Evolutionary conservation across 495 filamentous ascomycete genomes (phyloP).

Genomic region (Aspergillus panamensis): DNA sequence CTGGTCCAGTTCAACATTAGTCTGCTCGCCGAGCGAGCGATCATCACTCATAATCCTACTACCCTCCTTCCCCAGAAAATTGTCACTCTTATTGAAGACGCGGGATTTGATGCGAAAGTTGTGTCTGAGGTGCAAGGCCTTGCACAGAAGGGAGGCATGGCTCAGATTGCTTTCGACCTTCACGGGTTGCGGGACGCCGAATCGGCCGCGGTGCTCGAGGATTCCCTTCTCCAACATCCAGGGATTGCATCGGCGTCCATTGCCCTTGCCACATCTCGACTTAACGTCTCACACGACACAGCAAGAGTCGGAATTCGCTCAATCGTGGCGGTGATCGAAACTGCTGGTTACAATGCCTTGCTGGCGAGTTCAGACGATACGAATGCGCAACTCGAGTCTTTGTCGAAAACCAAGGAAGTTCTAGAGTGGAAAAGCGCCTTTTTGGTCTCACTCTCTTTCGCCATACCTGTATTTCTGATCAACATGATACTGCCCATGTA

Average conservation of each 20-base stretch:
- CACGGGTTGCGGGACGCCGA: slow-evolving; percentile 72
- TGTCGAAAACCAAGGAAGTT: slow-evolving; percentile 95
- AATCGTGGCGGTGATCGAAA: slow-evolving; percentile 79
- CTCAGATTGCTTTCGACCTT: slow-evolving; percentile 69
- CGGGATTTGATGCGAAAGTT: slow-evolving; percentile 82
- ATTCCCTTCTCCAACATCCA: slow-evolving; percentile 56
- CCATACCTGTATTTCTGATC: slow-evolving; percentile 86
- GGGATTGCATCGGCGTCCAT: slow-evolving; percentile 74
- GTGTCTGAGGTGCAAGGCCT: slow-evolving; percentile 46
- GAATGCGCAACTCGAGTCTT: slow-evolving; percentile 91
- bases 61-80: slow-evolving; percentile 69
- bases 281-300: slow-evolving; percentile 67
- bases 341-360: slow-evolving; percentile 77
- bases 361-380: slow-evolving; percentile 90
- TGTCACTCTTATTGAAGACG: slow-evolving; percentile 61
- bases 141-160: slow-evolving; percentile 31
- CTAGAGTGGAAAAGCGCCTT: slow-evolving; percentile 86
- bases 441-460: slow-evolving; percentile 69
- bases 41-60: slow-evolving; percentile 75
- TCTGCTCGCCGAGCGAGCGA: slow-evolving; percentile 84
- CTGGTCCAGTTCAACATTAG: slow-evolving; percentile 89
- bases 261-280: slow-evolving; percentile 61
- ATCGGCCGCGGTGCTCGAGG: slow-evolving; percentile 68
- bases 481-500: slow-evolving; percentile 89
- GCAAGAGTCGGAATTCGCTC: slow-evolving; percentile 70